Evolutionary conservation across 805 yeast species (phyloP).

Genomic region (Yarrowia bubula): DNA sequence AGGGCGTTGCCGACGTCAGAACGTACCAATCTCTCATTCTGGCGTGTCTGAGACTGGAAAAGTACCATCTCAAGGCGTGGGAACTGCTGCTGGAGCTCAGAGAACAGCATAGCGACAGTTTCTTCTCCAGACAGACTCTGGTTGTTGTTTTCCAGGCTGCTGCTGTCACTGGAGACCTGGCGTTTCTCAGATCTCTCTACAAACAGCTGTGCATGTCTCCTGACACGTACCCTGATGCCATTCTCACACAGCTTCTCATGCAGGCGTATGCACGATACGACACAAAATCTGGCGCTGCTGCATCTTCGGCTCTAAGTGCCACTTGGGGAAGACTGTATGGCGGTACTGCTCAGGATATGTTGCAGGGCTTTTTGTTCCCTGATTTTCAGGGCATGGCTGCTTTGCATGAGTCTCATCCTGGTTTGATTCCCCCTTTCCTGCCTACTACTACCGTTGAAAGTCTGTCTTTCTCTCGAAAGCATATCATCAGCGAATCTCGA

Average conservation of each 20-base stretch:
- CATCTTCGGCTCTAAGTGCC: background rate
- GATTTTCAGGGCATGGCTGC: background rate
- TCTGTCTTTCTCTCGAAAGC: background rate
- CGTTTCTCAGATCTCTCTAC: conserved; percentile 2
- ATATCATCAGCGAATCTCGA: background rate
- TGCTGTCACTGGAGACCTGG: conserved; percentile 18
- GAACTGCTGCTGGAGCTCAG: conserved; percentile 12
- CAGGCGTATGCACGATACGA: conserved; percentile 21
- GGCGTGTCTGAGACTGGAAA: conserved; percentile 8
- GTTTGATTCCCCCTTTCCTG: conserved; percentile 11
- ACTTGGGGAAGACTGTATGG: conserved; percentile 14
- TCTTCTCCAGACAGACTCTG: conserved; percentile 8
- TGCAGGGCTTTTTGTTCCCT: conserved; percentile 9
- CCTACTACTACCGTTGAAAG: conserved; percentile 4
- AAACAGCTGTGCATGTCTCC: conserved; percentile 16
- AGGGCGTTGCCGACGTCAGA: background rate
- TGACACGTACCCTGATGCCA: conserved; percentile 11
- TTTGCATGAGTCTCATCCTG: background rate
- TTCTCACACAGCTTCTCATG: conserved; percentile 20
- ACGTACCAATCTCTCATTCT: conserved; percentile 8
- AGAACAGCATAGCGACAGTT: conserved; percentile 17
- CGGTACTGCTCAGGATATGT: conserved; percentile 11
- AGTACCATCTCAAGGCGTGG: conserved; percentile 24
- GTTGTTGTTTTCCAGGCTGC: conserved; percentile 23
- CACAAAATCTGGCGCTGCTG: background rate